A percentile compares a stretch with the other conserved stretches of the same genome.
Evolutionary conservation across 192 early-diverging fungal species (phyloP).

Genomic region (Rhizoclosmatium globosum): DNA sequence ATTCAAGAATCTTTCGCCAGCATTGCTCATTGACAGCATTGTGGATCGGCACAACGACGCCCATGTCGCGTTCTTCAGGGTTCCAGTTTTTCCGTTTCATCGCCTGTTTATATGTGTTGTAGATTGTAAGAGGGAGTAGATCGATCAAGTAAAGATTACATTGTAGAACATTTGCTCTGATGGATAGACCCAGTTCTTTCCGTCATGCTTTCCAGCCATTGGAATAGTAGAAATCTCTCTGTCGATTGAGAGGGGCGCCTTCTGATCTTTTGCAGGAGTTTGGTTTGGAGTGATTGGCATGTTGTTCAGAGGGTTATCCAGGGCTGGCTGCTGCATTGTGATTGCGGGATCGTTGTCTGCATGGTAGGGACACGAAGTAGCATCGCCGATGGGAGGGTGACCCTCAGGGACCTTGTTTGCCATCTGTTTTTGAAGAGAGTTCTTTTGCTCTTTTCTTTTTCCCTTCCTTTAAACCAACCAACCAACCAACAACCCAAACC

Average conservation of each 20-base stretch:
- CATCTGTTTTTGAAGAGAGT: not conserved
- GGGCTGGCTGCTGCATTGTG: slow-evolving; percentile 4
- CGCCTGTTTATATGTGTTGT: slow-evolving; percentile 2
- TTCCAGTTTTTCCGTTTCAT: slow-evolving; percentile 44
- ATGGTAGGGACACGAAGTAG: slow-evolving; percentile 34
- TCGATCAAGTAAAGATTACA: not conserved
- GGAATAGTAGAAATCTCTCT: slow-evolving; percentile 87
- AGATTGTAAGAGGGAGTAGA: not conserved
- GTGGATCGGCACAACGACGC: slow-evolving; percentile 94
- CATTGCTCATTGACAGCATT: slow-evolving; percentile 97
- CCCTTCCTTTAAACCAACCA: not conserved
- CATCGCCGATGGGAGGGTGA: slow-evolving; percentile 32
- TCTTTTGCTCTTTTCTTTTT: not conserved
- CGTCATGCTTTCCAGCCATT: slow-evolving; percentile 58
- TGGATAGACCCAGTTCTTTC: slow-evolving; percentile 83
- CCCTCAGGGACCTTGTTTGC: slow-evolving; percentile 12
- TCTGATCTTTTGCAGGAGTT: slow-evolving; percentile 69
- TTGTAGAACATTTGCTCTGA: slow-evolving; percentile 73
- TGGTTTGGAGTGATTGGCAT: slow-evolving; percentile 84
- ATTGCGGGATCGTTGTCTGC: slow-evolving; percentile 39
- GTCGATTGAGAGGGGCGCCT: slow-evolving; percentile 76
- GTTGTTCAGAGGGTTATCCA: slow-evolving; percentile 84
- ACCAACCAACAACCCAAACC: not conserved
- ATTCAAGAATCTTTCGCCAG: slow-evolving; percentile 93
- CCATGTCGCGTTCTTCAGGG: slow-evolving; percentile 46